phyloP scores from a whole-genome alignment of 805 yeast genomes.

The Kluyveromyces wickerhamii region DNA sequence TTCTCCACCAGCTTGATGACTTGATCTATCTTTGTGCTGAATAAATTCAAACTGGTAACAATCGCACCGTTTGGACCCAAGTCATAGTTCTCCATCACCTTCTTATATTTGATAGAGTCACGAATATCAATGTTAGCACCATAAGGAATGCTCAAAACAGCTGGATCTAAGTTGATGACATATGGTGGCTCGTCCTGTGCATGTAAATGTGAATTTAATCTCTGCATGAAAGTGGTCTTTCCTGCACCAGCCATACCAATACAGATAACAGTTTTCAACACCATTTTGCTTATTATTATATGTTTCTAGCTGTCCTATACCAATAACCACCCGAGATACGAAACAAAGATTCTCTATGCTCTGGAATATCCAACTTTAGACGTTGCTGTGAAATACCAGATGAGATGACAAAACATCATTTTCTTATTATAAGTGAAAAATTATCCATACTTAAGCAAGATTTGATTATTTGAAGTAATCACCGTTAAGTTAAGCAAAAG shows the following conservation, averaged over 20 bases:
- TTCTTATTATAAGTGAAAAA: too few relatives aligned
- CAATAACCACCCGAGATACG: too few relatives aligned
- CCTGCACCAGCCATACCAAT: conserved; percentile 78
- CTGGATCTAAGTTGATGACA: conserved; percentile 92
- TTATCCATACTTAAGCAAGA: too few relatives aligned
- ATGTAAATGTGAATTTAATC: conserved; percentile 85
- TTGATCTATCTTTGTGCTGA: conserved; percentile 93
- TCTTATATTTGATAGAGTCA: conserved; percentile 90
- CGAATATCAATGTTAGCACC: conserved; percentile 93
- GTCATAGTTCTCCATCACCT: conserved; percentile 93
- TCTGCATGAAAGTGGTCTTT: conserved; percentile 95
- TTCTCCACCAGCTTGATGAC: conserved; percentile 81
- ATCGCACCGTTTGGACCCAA: conserved; percentile 98
- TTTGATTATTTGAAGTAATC: too few relatives aligned
- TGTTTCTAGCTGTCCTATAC: too few relatives aligned
- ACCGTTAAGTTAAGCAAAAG: too few relatives aligned
- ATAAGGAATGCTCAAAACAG: conserved; percentile 88
- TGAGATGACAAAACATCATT: too few relatives aligned
- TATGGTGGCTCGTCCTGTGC: conserved; percentile 69
- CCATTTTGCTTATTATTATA: too few relatives aligned
- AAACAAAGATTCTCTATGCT: too few relatives aligned
- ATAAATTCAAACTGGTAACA: conserved; percentile 86
- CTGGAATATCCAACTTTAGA: too few relatives aligned
- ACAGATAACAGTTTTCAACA: conserved; percentile 39
- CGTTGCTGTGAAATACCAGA: too few relatives aligned